Percentiles rank a stretch among this genome's conserved stretches.
These are phyloP conservation scores for Backusella liffmaniae DNA, from an alignment of 192 early-diverging fungal genomes.

Conservation along the genomic window DNA sequence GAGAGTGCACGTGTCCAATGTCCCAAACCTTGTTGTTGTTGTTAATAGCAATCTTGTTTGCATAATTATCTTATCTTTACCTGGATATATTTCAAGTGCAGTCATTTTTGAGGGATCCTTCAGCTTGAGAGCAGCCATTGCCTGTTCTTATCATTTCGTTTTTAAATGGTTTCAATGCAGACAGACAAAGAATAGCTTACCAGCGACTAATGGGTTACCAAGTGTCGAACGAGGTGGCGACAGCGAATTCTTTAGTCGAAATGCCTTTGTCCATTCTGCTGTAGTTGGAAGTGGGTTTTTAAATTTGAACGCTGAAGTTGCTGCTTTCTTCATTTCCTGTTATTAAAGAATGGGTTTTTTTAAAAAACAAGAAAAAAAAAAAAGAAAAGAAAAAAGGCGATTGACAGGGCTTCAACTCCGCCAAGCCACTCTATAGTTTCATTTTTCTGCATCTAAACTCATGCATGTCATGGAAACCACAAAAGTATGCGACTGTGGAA, in stretches of 20 bases:
- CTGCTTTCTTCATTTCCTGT: not conserved
- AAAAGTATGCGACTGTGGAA: too few relatives aligned
- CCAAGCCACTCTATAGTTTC: not conserved
- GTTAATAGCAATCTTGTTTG: not conserved
- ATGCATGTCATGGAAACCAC: too few relatives aligned
- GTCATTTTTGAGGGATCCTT: conserved; percentile 20
- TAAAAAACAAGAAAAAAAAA: not conserved
- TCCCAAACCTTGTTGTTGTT: conserved; percentile 1
- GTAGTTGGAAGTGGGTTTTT: not conserved
- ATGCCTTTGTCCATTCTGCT: conserved; percentile 16
- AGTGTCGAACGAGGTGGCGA: not conserved
- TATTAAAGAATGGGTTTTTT: not conserved
- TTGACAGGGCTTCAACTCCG: not conserved
- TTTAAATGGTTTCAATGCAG: not conserved
- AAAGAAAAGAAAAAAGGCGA: not conserved
- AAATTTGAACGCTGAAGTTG: not conserved
- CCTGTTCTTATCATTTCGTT: conserved; percentile 13
- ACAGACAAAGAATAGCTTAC: not conserved
- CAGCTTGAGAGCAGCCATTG: conserved; percentile 15
- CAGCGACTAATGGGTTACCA: not conserved
- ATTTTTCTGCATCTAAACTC: too few relatives aligned
- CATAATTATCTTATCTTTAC: conserved; percentile 12
- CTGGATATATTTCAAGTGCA: conserved; percentile 39
- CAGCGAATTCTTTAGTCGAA: conserved; percentile 12
- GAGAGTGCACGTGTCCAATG: conserved; percentile 31